Percentiles rank a stretch among this genome's conserved stretches.
phyloP scores from a whole-genome alignment of 139 green algal species.

The Nannochloris sp. region DNA sequence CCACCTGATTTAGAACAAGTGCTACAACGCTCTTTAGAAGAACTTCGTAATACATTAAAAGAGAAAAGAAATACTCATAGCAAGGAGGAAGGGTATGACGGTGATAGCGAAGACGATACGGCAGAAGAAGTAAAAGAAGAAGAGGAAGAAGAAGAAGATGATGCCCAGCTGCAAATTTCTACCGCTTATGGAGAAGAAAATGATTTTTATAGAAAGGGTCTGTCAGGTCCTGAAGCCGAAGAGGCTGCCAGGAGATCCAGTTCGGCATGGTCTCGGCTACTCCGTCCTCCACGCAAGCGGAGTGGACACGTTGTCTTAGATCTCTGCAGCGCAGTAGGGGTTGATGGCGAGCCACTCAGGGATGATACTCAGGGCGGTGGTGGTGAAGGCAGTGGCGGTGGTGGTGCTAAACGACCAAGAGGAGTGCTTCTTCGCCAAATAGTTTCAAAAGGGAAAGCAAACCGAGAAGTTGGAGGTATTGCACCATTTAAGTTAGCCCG shows the following conservation, averaged over 20 bases:
- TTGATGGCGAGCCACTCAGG: not conserved
- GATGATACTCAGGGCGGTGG: not conserved
- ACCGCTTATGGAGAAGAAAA: not conserved
- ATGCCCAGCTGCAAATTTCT: not conserved
- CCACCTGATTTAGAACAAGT: not conserved
- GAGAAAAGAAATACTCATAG: not conserved
- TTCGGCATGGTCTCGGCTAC: conserved; percentile 26
- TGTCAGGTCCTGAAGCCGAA: not conserved
- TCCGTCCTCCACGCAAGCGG: conserved; percentile 49
- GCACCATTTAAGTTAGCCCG: conserved; percentile 48
- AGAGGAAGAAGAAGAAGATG: conserved; percentile 11
- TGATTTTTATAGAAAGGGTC: not conserved
- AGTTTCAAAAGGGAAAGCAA: conserved; percentile 27
- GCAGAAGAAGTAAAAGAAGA: conserved; percentile 5
- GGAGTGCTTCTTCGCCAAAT: conserved; percentile 41
- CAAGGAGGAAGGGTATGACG: not conserved
- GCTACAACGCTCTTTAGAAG: not conserved
- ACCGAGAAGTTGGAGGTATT: conserved; percentile 30
- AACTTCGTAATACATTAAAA: not conserved
- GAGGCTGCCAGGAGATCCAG: not conserved
- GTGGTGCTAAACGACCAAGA: not conserved
- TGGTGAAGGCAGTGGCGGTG: not conserved
- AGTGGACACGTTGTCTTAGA: conserved; percentile 63
- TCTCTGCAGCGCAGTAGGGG: conserved; percentile 40
- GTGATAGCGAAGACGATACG: not conserved